Evolutionary conservation across 208 protist species (phyloP).

Genomic region (Porcisia deanei): DNA sequence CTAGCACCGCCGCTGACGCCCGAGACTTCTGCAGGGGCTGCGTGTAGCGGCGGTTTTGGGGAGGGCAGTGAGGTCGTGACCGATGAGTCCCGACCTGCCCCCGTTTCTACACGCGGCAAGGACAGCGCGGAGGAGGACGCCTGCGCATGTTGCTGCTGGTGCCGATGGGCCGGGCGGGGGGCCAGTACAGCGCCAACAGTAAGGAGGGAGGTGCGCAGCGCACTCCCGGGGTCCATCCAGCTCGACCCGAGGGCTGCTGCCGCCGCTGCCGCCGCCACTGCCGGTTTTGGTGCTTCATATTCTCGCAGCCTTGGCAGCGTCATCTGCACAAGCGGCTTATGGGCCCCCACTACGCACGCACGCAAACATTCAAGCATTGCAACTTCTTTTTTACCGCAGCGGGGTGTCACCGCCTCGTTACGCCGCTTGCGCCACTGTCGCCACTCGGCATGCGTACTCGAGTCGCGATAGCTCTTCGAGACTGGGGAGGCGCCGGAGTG

Average conservation of each 20-base stretch:
- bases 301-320: not conserved
- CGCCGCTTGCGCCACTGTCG: constrained; percentile 19
- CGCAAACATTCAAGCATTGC: constrained; percentile 3
- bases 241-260: not conserved
- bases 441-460: constrained; percentile 16
- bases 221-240: constrained; percentile 25
- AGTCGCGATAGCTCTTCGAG: constrained; percentile 1
- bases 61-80: not conserved
- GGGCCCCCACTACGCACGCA: not conserved
- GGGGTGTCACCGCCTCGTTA: not conserved
- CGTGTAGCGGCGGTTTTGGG: not conserved
- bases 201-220: constrained; percentile 22
- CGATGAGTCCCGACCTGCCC: not conserved
- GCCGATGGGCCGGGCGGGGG: constrained; percentile 3
- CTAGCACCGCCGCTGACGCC: not conserved
- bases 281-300: not conserved
- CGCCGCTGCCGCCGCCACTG: not conserved
- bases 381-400: not conserved
- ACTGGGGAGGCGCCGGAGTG: not conserved
- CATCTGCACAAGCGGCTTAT: not conserved
- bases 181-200: constrained; percentile 22
- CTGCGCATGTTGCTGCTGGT: not conserved
- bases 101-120: not conserved
- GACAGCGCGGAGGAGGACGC: not conserved
- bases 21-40: not conserved